Base-by-base conservation (phyloP, 148 eudicot genomes). In the Persicaria tinctoria region DNA sequence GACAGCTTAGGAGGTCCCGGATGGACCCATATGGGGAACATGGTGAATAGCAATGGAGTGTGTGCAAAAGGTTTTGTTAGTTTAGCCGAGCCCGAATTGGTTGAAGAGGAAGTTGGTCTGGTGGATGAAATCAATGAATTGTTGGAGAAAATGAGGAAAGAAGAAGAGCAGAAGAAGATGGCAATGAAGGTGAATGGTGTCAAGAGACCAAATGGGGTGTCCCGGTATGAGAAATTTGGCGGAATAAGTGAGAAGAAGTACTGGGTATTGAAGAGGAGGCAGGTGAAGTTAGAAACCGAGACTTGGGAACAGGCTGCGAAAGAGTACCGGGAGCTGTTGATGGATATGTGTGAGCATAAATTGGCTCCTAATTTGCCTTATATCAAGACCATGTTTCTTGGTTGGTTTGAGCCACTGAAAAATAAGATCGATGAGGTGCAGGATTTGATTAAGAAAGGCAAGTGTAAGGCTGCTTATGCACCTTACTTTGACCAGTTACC, bases 311-410 rank as follows among this genome's bases (percentile, higher is more conserved):
- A 90, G 69, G 96, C 98, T 6, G 92, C 90, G 0, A 85, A 79
- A 68, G 98, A 95, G 80, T 95, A 95, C 72, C 89, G 76, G 81
- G 97, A 90, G 80, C 88, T 95, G 78, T 76, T 95, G 74, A 60
- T 51, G 76, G 98, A 95, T 69, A 95, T 95, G 98, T 95, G 97
- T 76, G 83, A 87, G 82, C 85, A 81, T 56, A 95, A 88, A 51
- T 82, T 95, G 81, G 98, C 96, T 32, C 98, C 98, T 8, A 95
- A 87, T 90, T 89, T 95, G 85, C 97, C 98, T 0, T 90, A 90
- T 83, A 78, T 95, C 77, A 95, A 92, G 78, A 90, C 92, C 5
- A 82, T 95, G 86, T 92, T 95, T 80, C 83, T 95, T 63, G 97
- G 92, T 51, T 95, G 98, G 98, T 95, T 89, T 85, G 97, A 95